A percentile compares a stretch with the other conserved stretches of the same genome.
Evolutionary conservation across 192 early-diverging fungal species (phyloP).

Genomic region (Backusella australiensis): DNA sequence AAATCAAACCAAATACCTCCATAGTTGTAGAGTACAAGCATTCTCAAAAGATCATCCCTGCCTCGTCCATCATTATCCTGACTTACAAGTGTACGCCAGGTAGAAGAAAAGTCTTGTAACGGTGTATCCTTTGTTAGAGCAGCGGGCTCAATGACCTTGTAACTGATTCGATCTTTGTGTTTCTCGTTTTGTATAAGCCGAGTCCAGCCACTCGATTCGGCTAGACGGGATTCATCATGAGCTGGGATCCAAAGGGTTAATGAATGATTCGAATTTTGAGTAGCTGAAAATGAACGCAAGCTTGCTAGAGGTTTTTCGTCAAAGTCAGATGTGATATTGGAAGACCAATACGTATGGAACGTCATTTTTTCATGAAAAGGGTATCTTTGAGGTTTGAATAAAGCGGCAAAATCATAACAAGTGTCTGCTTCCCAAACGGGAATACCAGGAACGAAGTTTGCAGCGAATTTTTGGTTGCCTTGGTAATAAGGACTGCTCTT

Average conservation of each 20-base stretch:
- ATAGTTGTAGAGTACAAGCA: constrained; percentile 29
- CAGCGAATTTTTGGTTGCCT: constrained; percentile 4
- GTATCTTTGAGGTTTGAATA: constrained; percentile 14
- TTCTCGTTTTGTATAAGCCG: constrained; percentile 15
- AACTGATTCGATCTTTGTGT: not conserved
- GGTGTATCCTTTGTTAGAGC: constrained; percentile 17
- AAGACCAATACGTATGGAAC: constrained; percentile 16
- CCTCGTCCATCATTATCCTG: not conserved
- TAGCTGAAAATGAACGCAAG: constrained; percentile 32
- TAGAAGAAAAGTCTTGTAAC: constrained; percentile 17
- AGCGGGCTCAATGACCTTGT: not conserved
- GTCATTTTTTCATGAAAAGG: not conserved
- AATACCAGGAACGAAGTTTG: constrained; percentile 24
- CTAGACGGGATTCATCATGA: constrained; percentile 14
- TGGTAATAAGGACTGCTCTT: constrained; percentile 10
- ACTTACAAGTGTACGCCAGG: not conserved
- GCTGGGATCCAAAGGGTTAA: constrained; percentile 29
- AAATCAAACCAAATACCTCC: constrained; percentile 40
- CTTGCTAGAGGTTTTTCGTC: constrained; percentile 20
- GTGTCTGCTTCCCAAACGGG: constrained; percentile 27
- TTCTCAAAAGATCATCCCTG: constrained; percentile 17
- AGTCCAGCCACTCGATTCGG: constrained; percentile 9
- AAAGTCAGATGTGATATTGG: constrained; percentile 11
- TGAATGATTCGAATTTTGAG: constrained; percentile 22
- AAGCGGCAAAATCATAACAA: constrained; percentile 19